Conservation (phyloP, 2,329 filamentous ascomycete genomes). For the Gyromitra esculenta region DNA sequence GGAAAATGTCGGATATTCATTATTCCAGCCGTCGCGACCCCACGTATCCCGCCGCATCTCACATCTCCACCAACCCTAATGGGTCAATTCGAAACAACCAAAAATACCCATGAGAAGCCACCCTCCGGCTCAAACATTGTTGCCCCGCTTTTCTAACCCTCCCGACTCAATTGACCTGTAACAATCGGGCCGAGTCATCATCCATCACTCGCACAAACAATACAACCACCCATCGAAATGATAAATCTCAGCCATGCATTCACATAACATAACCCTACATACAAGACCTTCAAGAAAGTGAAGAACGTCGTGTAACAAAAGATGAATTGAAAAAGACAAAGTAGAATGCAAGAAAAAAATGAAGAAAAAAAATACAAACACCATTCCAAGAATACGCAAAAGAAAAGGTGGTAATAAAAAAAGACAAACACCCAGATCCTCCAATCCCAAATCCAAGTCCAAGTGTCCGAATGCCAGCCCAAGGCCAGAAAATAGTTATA, state of each 20-base stretch:
- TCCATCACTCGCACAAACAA: conserved; percentile 14
- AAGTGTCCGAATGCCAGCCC: conserved; percentile 33
- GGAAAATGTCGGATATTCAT: neutral
- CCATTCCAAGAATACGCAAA: conserved; percentile 40
- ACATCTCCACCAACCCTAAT: neutral
- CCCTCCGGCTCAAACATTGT: neutral
- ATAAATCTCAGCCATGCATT: conserved; percentile 28
- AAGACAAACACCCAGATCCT: conserved; percentile 27
- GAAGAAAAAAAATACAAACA: conserved; percentile 36
- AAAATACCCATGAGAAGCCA: neutral
- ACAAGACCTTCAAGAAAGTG: conserved; percentile 24
- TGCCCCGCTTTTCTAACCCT: neutral
- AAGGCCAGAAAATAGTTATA: conserved; percentile 36
- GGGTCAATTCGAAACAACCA: neutral
- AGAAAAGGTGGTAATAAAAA: conserved; percentile 33
- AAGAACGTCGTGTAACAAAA: conserved; percentile 23
- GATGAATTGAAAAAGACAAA: conserved; percentile 9
- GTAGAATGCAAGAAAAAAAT: conserved; percentile 13
- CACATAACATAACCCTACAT: conserved; percentile 38
- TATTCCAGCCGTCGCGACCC: neutral
- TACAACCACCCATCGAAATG: neutral
- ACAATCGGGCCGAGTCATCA: neutral
- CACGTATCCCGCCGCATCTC: conserved; percentile 4
- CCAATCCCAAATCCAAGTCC: conserved; percentile 42
- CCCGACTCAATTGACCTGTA: neutral